Percentiles rank a stretch among this genome's conserved stretches.
Conservation (phyloP, 768 basidiomycete species). For the Cantharellus cinnabarinus region DNA sequence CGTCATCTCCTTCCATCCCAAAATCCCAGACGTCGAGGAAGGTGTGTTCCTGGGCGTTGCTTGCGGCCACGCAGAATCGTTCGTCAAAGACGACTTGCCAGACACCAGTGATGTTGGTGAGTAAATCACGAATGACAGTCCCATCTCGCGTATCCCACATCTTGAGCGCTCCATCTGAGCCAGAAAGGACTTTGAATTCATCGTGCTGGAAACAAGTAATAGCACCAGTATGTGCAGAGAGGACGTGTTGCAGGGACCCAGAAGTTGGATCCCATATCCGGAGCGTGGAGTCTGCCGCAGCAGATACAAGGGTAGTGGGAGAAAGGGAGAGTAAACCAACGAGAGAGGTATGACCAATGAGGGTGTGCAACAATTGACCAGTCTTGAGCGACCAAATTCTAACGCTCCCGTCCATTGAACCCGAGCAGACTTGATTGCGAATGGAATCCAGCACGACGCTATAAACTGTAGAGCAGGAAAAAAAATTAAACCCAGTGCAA, state of each 20-base stretch:
- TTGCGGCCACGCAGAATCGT: constrained; percentile 85
- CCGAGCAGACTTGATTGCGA: constrained; percentile 83
- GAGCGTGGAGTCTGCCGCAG: constrained; percentile 88
- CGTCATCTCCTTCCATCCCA: constrained; percentile 8
- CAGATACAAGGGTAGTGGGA: constrained; percentile 78
- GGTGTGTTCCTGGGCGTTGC: constrained; percentile 56
- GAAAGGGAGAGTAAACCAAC: constrained; percentile 86
- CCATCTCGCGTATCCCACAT: constrained; percentile 95
- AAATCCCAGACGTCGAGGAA: constrained; percentile 42
- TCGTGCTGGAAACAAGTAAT: constrained; percentile 99
- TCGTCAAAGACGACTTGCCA: constrained; percentile 98
- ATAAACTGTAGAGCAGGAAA: constrained; percentile 40
- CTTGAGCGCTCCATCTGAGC: constrained; percentile 89
- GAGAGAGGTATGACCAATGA: constrained; percentile 84
- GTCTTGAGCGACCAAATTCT: constrained; percentile 80
- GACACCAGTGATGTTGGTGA: constrained; percentile 82
- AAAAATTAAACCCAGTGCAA: neutral
- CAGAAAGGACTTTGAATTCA: constrained; percentile 90
- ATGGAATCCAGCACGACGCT: constrained; percentile 77
- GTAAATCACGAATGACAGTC: constrained; percentile 62
- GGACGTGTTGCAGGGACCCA: constrained; percentile 57
- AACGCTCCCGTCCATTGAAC: constrained; percentile 96
- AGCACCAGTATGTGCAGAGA: constrained; percentile 87
- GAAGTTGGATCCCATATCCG: constrained; percentile 85
- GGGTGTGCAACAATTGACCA: constrained; percentile 57